Base-by-base conservation (phyloP, 106 monocot species). In the Apostasia ramifera region DNA sequence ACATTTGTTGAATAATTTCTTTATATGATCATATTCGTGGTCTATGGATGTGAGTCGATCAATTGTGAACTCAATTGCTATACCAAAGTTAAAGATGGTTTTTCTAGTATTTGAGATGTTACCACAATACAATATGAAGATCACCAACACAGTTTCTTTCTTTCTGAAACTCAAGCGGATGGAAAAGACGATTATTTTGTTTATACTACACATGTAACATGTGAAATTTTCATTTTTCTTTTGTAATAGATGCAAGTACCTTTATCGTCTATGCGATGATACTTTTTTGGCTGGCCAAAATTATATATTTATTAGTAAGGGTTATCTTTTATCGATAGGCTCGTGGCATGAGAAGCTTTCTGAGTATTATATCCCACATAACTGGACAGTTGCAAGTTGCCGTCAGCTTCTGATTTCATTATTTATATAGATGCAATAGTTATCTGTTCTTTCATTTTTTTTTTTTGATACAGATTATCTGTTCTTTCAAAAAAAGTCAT, bases 141-240 rank as follows among this genome's bases (percentile, higher is more conserved):
- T 61, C 94, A 94, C 74, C 94, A 94, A 48, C 94, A 94, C 70
- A 94, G 88, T 71, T 94, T 94, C 81, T 94, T 91, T 74, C 83
- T 94, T 50, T 79, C 91, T 59, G 94, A 91, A 78, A 94, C 83
- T 87, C 91, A 78, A 85, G 76, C 41, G 2, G 26, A 78, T 4
- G 1, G 55, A 59, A 26, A 26, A 15, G 11, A 11, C 45, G 26
- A 53, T 54, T 57, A 26, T 26, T 26, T 26, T 26, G 26, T 26
- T 26, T 26, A 26, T 26, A 26, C 26, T 26, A 26, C 26, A 26
- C 26, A 26, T 26, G 26, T 26, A 26, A 26, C 26, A 26, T 26
- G 26, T 3, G 42, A 12, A 8, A 62, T 26, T 62, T 13, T 11
- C 42, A 2, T 43, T 55, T 44, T 49, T 44, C 2, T 45, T 67